Percentiles rank a stretch among this genome's conserved stretches.
phyloP scores from a whole-genome alignment of 768 basidiomycete genomes.

The Russula brevipes region DNA sequence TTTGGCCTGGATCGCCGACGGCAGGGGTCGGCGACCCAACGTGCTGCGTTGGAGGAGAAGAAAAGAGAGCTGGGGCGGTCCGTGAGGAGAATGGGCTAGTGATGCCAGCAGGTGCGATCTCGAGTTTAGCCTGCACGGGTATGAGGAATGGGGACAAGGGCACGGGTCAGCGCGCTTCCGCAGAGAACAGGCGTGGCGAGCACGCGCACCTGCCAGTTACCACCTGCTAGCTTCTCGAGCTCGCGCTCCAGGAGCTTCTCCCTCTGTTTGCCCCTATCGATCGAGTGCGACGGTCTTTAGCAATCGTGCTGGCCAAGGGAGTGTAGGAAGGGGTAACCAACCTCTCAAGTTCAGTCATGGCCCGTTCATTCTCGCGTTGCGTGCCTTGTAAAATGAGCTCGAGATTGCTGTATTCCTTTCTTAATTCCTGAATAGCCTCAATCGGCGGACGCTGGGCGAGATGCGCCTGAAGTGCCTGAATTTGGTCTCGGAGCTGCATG shows the following conservation, averaged over 20 bases:
- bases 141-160: constrained; percentile 30
- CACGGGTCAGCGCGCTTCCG: not conserved
- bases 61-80: constrained; percentile 29
- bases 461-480: constrained; percentile 59
- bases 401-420: constrained; percentile 69
- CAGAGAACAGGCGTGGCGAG: not conserved
- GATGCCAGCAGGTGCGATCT: constrained; percentile 32
- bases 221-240: constrained; percentile 62
- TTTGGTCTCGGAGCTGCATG: constrained; percentile 53
- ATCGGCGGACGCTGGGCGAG: constrained; percentile 63
- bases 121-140: constrained; percentile 32
- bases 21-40: not conserved
- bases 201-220: constrained; percentile 71
- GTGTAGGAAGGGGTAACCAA: constrained; percentile 30
- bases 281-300: not conserved
- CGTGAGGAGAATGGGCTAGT: constrained; percentile 31
- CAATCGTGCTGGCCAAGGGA: not conserved
- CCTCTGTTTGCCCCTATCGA: constrained; percentile 49
- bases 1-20: not conserved
- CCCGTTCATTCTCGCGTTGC: constrained; percentile 79
- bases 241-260: constrained; percentile 76
- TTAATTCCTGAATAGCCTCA: constrained; percentile 57
- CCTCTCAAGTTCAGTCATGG: constrained; percentile 78
- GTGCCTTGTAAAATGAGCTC: constrained; percentile 76
- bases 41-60: constrained; percentile 27